phyloP scores from a whole-genome alignment of 176 grass and related monocot species.

The Musa itinerans region DNA sequence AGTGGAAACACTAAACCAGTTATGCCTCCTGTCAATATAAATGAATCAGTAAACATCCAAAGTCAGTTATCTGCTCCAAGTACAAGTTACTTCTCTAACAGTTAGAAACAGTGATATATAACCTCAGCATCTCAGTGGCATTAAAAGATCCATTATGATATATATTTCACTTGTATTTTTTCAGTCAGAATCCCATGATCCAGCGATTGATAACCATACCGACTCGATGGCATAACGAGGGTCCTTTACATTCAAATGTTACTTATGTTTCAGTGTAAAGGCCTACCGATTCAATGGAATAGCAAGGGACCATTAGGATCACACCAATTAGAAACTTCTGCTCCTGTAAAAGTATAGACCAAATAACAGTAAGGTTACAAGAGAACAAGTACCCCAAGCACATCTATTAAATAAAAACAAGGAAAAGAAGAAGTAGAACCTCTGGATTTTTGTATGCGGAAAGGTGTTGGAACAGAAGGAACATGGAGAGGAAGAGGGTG shows the following conservation, averaged over 20 bases:
- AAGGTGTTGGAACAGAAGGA: conserved; percentile 64
- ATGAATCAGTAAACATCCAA: not conserved
- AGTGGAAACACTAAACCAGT: not conserved
- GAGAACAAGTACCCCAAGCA: conserved; percentile 9
- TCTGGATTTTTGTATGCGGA: conserved; percentile 86
- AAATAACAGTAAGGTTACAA: conserved; percentile 3
- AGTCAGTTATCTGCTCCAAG: not conserved
- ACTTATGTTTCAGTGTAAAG: not conserved
- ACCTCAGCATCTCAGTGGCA: too few relatives aligned
- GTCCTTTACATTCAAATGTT: not conserved
- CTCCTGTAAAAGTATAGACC: conserved; percentile 41
- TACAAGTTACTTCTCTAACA: not conserved
- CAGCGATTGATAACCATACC: not conserved
- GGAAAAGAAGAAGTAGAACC: conserved; percentile 31
- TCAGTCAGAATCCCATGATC: not conserved
- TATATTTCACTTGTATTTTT: not conserved
- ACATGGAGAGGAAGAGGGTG: conserved; percentile 50
- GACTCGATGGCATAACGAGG: not conserved
- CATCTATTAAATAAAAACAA: not conserved
- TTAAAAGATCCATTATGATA: too few relatives aligned
- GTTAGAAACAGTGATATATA: too few relatives aligned
- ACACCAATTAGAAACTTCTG: conserved; percentile 84
- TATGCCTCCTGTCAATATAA: not conserved
- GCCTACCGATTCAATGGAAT: conserved; percentile 78
- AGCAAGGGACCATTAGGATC: conserved; percentile 77